phyloP scores from a whole-genome alignment of 208 protist genomes.

The Balamuthia mandrillaris region DNA sequence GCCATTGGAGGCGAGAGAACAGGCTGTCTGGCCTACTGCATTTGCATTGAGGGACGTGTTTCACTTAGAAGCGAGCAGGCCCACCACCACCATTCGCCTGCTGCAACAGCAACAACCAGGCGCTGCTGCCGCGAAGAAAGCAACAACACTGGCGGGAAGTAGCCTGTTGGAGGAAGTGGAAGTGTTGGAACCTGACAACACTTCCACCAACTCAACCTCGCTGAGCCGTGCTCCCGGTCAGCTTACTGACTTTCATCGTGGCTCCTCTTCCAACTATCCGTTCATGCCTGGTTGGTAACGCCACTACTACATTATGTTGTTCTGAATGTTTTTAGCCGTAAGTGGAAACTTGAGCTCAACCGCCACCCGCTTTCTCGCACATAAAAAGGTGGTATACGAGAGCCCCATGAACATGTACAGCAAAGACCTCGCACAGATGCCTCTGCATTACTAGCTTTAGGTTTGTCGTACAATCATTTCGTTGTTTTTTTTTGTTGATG shows the following conservation, averaged over 20 bases:
- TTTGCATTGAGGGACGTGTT: no score
- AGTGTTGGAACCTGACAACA: not conserved
- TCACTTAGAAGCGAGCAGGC: no score
- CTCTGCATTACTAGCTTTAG: not conserved
- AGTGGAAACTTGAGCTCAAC: no score
- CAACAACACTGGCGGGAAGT: no score
- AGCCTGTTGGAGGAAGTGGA: not conserved
- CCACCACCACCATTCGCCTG: no score
- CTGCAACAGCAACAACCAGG: no score
- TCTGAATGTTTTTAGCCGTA: no score
- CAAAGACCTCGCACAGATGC: not conserved
- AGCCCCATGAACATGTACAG: not conserved
- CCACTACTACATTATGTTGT: not conserved
- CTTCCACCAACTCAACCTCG: slow-evolving; percentile 10
- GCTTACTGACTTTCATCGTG: not conserved
- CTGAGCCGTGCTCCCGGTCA: not conserved
- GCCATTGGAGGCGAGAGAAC: not conserved
- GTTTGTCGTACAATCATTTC: not conserved
- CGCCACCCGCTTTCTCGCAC: not conserved
- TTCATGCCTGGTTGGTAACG: slow-evolving; percentile 4
- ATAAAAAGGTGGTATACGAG: not conserved
- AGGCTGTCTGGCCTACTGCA: no score
- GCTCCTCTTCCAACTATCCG: slow-evolving; percentile 25
- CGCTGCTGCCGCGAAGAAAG: no score
- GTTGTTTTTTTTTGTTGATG: no score